Base-by-base conservation (phyloP, 352 stramenopile genomes). In the Phytopythium oedochilum region DNA sequence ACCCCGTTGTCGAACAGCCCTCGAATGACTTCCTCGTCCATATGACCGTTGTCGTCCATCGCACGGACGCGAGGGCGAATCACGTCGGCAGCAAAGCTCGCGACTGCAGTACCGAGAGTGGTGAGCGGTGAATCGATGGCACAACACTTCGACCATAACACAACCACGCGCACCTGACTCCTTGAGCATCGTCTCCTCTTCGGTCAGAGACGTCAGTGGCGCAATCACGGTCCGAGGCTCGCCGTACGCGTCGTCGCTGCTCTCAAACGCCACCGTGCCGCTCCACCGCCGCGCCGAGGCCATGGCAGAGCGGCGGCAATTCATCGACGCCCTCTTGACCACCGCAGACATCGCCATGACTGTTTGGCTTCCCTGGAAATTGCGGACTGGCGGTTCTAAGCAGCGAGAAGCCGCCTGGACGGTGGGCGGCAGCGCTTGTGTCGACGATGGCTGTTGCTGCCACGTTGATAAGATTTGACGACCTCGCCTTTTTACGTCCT, bases 41-140 rank as follows among this genome's bases (percentile, higher is more conserved):
- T 97, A 25, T 87, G 68, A 15, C 83, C 84, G 22, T 88, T 75
- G 46, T 96, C 80, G 61, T 98, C 96, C 95, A 99, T 98, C 25
- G 74, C 75, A 52, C 85, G 78, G 26, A 98, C 95, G 12, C 82
- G 67, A 7, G 96, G 96, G 18, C 73, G 58, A 34, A 96, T 85
- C 43, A 88, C 71, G 23, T 94, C 83, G 10, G 71, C 67, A 15
- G 89, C 86, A 65, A 97, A 97, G 55, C 87, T 87, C 54, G 75
- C 66, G n/a, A 96, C 83, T 82, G 44, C 50, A 50, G 2, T 15
- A 50, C n/a, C 11, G 34, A 31, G 31, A 20, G 53, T 25, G 14
- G 10, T 53, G 20, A 51, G 20, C 18, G 23, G 10, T 15, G 5
- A 53, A 78, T 85, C 32, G 79, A 67, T 28, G 80, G 0, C 64